A percentile compares a stretch with the other conserved stretches of the same genome.
These are phyloP conservation scores for Fusarium nygamai DNA, from an alignment of 2,329 filamentous ascomycete genomes.

Conservation along the genomic window DNA sequence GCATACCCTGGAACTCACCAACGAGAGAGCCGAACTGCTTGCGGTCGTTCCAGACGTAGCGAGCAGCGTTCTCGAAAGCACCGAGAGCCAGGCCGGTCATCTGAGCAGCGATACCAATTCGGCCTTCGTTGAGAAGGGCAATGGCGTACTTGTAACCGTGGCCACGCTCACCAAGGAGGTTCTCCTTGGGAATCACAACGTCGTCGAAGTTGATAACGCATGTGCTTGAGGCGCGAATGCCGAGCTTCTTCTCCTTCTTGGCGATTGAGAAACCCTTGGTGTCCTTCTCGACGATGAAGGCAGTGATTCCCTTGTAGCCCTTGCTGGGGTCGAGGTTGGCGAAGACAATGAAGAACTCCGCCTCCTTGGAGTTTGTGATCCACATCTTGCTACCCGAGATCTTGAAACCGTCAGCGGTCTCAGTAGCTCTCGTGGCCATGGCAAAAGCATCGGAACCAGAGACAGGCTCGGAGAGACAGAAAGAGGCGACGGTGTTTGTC, in stretches of 20 bases:
- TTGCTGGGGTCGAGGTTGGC: slow-evolving; percentile 92
- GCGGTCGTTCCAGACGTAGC: slow-evolving; percentile 97
- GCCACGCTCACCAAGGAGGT: slow-evolving; percentile 87
- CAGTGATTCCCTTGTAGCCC: slow-evolving; percentile 96
- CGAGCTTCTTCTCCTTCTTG: slow-evolving; percentile 99
- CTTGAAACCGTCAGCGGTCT: slow-evolving; percentile 84
- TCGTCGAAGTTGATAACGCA: slow-evolving; percentile 99
- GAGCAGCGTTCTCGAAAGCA: slow-evolving; percentile 91
- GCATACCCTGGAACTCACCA: slow-evolving; percentile 98
- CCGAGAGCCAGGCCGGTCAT: slow-evolving; percentile 98
- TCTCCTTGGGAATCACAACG: slow-evolving; percentile 86
- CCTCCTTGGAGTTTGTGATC: slow-evolving; percentile 98
- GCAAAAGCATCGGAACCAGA: slow-evolving; percentile 97
- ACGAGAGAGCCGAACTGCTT: slow-evolving; percentile 95
- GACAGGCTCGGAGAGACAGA: slow-evolving; percentile 91
- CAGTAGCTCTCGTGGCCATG: slow-evolving; percentile 87
- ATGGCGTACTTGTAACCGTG: slow-evolving; percentile 99
- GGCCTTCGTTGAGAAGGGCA: slow-evolving; percentile 90
- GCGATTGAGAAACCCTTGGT: slow-evolving; percentile 91
- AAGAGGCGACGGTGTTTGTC: slow-evolving; percentile 89
- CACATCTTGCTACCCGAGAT: slow-evolving; percentile 98
- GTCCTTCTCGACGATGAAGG: slow-evolving; percentile 93
- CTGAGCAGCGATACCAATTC: slow-evolving; percentile 97
- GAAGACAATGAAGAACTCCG: slow-evolving; percentile 96
- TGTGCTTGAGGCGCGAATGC: slow-evolving; percentile 94